Evolutionary conservation across 31 red algal genomes (phyloP).

Genomic region (Asparagopsis taxiformis): DNA sequence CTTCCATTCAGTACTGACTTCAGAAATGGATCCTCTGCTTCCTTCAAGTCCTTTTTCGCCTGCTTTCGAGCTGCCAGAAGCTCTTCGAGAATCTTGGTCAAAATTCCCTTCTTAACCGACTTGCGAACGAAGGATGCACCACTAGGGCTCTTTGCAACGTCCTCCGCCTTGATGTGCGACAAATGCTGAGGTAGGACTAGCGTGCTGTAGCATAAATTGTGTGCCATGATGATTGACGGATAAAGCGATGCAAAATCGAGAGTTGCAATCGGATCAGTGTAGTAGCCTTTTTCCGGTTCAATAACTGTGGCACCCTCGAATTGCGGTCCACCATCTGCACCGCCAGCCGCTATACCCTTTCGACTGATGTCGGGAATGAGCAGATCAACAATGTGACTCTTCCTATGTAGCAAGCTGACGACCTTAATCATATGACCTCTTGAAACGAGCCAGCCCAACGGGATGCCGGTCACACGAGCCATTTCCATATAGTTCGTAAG

Average conservation of each 20-base stretch:
- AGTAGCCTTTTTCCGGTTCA: slow-evolving; percentile 90
- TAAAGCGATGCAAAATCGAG: slow-evolving; percentile 99
- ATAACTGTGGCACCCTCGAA: slow-evolving; percentile 99
- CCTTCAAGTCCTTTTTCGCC: slow-evolving; percentile 93
- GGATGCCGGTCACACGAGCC: slow-evolving; percentile 97
- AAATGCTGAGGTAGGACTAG: slow-evolving; percentile 69
- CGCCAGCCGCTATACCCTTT: slow-evolving; percentile 7
- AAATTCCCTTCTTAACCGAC: slow-evolving; percentile 87
- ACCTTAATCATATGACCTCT: slow-evolving; percentile 99
- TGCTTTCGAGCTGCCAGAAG: slow-evolving; percentile 90
- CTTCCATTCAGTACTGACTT: slow-evolving; percentile 94
- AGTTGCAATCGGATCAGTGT: slow-evolving; percentile 95
- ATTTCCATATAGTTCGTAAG: slow-evolving; percentile 99
- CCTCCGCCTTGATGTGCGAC: slow-evolving; percentile 53
- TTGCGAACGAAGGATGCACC: slow-evolving; percentile 91
- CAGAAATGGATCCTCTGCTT: slow-evolving; percentile 84
- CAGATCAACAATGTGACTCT: slow-evolving; percentile 73
- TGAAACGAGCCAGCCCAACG: slow-evolving; percentile 91
- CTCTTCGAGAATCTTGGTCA: slow-evolving; percentile 97
- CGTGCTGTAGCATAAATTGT: slow-evolving; percentile 99
- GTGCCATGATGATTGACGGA: slow-evolving; percentile 99
- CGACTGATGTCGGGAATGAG: slow-evolving; percentile 87
- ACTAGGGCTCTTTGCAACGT: slow-evolving; percentile 65
- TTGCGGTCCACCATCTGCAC: slow-evolving; percentile 66
- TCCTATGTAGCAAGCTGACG: slow-evolving; percentile 92